A percentile compares a stretch with the other conserved stretches of the same genome.
Evolutionary conservation across 495 filamentous ascomycete genomes (phyloP).

Genomic region (Penicillium arizonense): DNA sequence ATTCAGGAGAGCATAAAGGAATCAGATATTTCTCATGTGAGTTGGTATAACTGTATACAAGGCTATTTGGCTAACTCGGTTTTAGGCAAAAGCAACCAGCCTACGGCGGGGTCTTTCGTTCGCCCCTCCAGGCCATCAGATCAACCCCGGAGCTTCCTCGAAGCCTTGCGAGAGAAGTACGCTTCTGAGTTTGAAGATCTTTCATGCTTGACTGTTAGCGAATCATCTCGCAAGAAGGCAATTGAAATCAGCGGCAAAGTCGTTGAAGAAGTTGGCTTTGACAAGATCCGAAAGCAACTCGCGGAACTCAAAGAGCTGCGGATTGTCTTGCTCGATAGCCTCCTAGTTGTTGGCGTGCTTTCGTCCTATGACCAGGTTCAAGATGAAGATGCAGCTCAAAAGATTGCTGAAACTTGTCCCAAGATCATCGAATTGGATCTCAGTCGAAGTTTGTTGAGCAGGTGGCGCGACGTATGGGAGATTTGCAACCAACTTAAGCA

Average conservation of each 20-base stretch:
- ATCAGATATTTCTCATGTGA: constrained; percentile 82
- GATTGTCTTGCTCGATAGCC: constrained; percentile 78
- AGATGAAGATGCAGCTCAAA: constrained; percentile 21
- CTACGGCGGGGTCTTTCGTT: constrained; percentile 81
- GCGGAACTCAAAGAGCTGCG: constrained; percentile 73
- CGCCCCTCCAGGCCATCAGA: constrained; percentile 72
- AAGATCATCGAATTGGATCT: constrained; percentile 82
- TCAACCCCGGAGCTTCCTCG: constrained; percentile 64
- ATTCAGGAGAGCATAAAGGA: constrained; percentile 78
- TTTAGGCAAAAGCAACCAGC: constrained; percentile 62
- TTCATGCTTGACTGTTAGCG: constrained; percentile 16
- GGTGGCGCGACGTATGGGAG: constrained; percentile 58
- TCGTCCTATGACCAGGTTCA: constrained; percentile 34
- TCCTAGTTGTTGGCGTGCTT: constrained; percentile 53
- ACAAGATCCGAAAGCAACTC: constrained; percentile 80
- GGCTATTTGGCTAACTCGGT: constrained; percentile 5
- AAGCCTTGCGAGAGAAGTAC: constrained; percentile 83
- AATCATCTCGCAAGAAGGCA: constrained; percentile 31
- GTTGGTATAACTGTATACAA: not conserved
- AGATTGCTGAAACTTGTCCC: constrained; percentile 40
- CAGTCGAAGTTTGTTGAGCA: constrained; percentile 76
- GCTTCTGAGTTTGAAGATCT: constrained; percentile 49
- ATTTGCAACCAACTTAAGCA: constrained; percentile 66
- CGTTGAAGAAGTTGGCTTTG: constrained; percentile 93
- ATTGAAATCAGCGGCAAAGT: constrained; percentile 82